Base-by-base conservation (phyloP, 495 filamentous ascomycete species). In the Tirmania nivea region DNA sequence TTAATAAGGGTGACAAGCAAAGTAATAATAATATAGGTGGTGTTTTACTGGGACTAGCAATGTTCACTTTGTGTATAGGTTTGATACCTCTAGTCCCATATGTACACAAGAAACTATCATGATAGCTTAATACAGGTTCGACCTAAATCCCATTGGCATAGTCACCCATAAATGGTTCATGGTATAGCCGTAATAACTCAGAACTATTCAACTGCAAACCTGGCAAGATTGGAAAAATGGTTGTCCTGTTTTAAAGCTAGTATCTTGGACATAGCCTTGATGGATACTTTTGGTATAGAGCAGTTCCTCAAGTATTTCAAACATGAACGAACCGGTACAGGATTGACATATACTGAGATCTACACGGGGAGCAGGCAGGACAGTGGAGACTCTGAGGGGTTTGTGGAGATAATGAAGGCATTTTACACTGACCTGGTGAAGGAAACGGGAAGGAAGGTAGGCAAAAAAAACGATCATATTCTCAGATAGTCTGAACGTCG, bases 131-230 rank as follows among this genome's bases (percentile, higher is more conserved):
- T 92, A 92, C 84, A 83, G 85, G 63, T 84, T 89, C 65, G 77
- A 75, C 19, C 74, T 90, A 31, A 68, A 75, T 8, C 84, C 89
- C 0, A 78, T 97, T 17, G 90, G 90, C 14, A 97, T 92, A 2
- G 88, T 97, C 1, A 92, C 92, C 0, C 90, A 97, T 58, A 92
- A 97, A 68, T 97, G 92, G 92, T 95, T 94, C 69, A 97, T 97
- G 90, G 84, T 42, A 85, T 93, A 52, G 90, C 90, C 14, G 88
- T 92, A 35, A 83, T 94, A 60, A 88, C 83, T 3, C 73, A 83
- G 53, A 78, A 94, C 67, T 97, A 96, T 60, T 69, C 73, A 56
- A 73, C 75, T 50, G 86, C 92, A 7, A 94, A 86, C 54, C 85
- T 89, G 65, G 73, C 79, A 55, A 85, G 83, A 0, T 69, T 97